These are phyloP conservation scores for Yarrowia sp. DNA, from an alignment of 805 yeast genomes.

Conservation along the genomic window DNA sequence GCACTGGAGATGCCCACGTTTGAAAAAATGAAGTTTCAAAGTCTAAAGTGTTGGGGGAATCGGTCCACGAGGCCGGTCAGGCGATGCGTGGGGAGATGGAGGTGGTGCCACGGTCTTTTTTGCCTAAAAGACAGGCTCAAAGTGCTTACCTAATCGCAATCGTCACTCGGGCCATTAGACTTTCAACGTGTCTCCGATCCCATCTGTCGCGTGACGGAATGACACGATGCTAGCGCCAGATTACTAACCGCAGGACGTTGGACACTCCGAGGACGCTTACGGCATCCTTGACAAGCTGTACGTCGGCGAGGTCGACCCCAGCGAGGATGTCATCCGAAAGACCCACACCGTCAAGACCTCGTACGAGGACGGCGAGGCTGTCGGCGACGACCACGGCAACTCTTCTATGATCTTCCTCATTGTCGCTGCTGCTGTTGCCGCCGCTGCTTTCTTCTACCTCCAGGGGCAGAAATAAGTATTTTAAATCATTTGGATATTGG, in stretches of 20 bases:
- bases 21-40: background rate
- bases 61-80: background rate
- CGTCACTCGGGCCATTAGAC: no score
- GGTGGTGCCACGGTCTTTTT: background rate
- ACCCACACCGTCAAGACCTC: constrained; percentile 23
- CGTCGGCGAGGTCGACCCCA: constrained; percentile 74
- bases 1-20: constrained; percentile 8
- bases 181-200: background rate
- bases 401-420: constrained; percentile 35
- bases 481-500: constrained; percentile 19
- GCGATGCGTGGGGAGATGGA: background rate
- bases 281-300: constrained; percentile 65
- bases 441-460: constrained; percentile 39
- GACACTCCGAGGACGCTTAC: constrained; percentile 95
- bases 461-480: constrained; percentile 33
- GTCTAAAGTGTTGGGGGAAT: constrained; percentile 30
- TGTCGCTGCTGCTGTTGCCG: constrained; percentile 39
- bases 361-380: constrained; percentile 32
- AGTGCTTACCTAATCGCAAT: background rate
- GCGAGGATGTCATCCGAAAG: constrained; percentile 37
- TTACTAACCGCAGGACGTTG: constrained; percentile 58
- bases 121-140: background rate
- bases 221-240: background rate
- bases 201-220: background rate
- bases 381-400: constrained; percentile 30